Evolutionary conservation across 2,329 filamentous ascomycete genomes (phyloP), one percentile per base, ranked within the genome.

Genomic region (Hypoxylon sp.): DNA sequence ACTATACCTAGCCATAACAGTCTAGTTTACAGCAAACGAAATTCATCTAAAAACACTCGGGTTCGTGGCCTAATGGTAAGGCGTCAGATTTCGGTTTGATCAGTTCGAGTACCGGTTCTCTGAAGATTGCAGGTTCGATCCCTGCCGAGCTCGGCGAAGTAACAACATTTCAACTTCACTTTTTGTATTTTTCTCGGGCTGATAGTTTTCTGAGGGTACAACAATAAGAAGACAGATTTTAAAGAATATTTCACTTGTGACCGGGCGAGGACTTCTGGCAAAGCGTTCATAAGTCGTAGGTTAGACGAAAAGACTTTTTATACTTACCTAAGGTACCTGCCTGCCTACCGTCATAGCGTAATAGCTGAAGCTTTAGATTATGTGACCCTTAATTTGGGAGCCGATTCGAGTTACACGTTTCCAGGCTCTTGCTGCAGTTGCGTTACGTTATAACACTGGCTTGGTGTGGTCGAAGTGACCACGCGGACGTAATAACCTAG

Each of bases 111-210:
- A 38, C 16, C 49, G 33, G 30, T 55, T 20, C 61, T 68, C 62
- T 68, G n/a, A 65, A 68, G 54, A 68, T 68, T 68, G 62, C 65
- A 68, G 65, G 65, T 68, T 68, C 65, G 65, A 68, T 68, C 62
- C 62, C 62, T 68, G 62, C 62, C 65, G 62, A 65, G 62, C 65
- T 68, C 65, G 65, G 18, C 5, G 46, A 40, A 20, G 9, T 18
- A 40, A 40, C n/a, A n/a, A 9, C 36, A 8, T 7, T 9, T 40
- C 7, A 18, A 18, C 2, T 40, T 28, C 7, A 6, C 22, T 50
- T 50, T 45, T 33, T 52, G 45, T 22, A 1, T 9, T 6, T 30
- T 30, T 48, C 18, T 32, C 42, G 42, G 26, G 14, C 26, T 11
- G 11, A 14, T 6, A 16, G 36, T 46, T 64, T 54, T 20, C 9